These are phyloP conservation scores for Paecilomyces sp. DNA, from an alignment of 2,329 filamentous ascomycete species.

Conservation along the genomic window DNA sequence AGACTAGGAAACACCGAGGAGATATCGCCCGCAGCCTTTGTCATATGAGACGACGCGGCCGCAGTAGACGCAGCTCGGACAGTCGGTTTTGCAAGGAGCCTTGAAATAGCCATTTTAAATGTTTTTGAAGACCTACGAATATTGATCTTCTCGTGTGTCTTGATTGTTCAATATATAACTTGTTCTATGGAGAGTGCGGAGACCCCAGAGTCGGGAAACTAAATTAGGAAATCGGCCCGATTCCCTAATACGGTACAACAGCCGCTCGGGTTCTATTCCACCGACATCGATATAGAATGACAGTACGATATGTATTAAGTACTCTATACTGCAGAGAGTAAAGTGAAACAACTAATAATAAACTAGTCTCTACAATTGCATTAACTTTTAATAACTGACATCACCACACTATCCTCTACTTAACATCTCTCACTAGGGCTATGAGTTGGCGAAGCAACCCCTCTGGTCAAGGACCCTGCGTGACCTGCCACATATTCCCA, in stretches of 20 bases:
- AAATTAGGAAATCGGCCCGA: constrained; percentile 9
- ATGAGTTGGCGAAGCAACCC: too few species aligned
- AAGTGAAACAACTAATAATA: too few species aligned
- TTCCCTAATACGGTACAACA: not conserved
- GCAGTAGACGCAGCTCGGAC: constrained; percentile 24
- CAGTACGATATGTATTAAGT: too few species aligned
- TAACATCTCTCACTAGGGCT: too few species aligned
- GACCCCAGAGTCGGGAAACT: constrained; percentile 3
- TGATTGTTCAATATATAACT: not conserved
- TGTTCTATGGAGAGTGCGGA: not conserved
- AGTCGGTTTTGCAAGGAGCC: constrained; percentile 19
- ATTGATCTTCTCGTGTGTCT: not conserved
- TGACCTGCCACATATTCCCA: constrained; percentile 33
- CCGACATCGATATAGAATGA: not conserved
- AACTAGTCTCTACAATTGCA: too few species aligned
- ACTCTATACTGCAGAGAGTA: too few species aligned
- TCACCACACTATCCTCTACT: too few species aligned
- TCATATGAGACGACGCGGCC: constrained; percentile 23
- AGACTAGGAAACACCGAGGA: constrained; percentile 43
- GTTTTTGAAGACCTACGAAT: not conserved
- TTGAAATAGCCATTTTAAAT: constrained; percentile 20
- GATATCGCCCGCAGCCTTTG: constrained; percentile 40
- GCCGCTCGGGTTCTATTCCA: constrained; percentile 3
- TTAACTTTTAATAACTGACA: too few species aligned
- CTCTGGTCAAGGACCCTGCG: constrained; percentile 30